Conservation (phyloP, 2,329 filamentous ascomycete genomes). For the Blastomyces gilchristii region DNA sequence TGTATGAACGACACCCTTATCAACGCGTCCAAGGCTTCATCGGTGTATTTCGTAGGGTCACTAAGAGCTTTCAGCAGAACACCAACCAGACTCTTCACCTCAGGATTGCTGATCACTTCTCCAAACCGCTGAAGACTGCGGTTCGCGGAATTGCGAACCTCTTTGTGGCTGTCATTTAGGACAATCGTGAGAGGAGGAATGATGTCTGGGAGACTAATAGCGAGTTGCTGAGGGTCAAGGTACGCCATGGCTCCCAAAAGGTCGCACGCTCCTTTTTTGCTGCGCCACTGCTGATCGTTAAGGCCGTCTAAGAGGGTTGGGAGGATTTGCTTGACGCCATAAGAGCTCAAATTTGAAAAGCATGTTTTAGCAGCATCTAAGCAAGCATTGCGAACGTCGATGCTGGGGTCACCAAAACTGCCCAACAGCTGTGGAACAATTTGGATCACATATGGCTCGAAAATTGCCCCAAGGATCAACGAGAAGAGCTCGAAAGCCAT, state of each 20-base stretch:
- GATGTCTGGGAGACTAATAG: conserved; percentile 84
- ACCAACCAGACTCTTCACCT: conserved; percentile 85
- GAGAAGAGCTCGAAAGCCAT: conserved; percentile 87
- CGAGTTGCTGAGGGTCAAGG: conserved; percentile 87
- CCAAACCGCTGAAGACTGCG: conserved; percentile 95
- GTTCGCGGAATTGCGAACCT: conserved; percentile 84
- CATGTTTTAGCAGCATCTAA: conserved; percentile 88
- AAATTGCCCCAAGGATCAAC: conserved; percentile 72
- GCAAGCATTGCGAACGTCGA: conserved; percentile 86
- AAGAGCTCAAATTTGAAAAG: conserved; percentile 87
- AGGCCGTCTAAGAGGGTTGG: conserved; percentile 85
- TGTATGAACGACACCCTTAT: conserved; percentile 99
- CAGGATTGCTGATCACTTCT: conserved; percentile 95
- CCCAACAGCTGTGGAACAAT: conserved; percentile 82
- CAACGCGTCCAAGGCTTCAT: conserved; percentile 81
- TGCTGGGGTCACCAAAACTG: conserved; percentile 78
- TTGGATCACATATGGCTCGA: conserved; percentile 94
- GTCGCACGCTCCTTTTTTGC: conserved; percentile 96
- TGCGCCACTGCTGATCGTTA: conserved; percentile 93
- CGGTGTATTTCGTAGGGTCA: conserved; percentile 93
- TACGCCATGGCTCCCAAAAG: conserved; percentile 97
- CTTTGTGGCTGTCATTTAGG: conserved; percentile 95
- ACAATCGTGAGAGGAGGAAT: conserved; percentile 92
- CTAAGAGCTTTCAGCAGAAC: conserved; percentile 92
- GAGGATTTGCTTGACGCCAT: conserved; percentile 87